These are phyloP conservation scores for Termitomyces sp. DNA, from an alignment of 768 basidiomycete species.

Conservation along the genomic window DNA sequence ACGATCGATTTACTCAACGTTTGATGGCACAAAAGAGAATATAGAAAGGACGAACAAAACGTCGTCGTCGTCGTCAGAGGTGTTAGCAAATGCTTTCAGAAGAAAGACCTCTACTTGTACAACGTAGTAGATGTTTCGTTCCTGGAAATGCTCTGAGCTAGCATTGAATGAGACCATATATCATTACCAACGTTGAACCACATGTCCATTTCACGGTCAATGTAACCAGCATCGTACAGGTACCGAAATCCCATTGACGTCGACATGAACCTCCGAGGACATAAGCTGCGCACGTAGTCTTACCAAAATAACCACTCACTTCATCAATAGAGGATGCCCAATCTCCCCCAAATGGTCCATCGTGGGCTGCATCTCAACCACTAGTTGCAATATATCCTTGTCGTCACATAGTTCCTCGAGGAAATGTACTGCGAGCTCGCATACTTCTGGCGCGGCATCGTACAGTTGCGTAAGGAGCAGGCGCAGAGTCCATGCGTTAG, in stretches of 20 bases:
- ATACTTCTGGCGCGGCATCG: slow-evolving; percentile 86
- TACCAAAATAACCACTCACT: slow-evolving; percentile 47
- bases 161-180: not conserved
- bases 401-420: slow-evolving; percentile 88
- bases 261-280: slow-evolving; percentile 74
- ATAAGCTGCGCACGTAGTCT: not conserved
- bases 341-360: slow-evolving; percentile 94
- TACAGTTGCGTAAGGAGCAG: slow-evolving; percentile 94
- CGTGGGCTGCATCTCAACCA: slow-evolving; percentile 92
- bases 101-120: slow-evolving; percentile 93
- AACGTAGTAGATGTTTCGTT: slow-evolving; percentile 89
- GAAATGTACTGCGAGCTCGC: slow-evolving; percentile 83
- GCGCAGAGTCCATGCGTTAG: slow-evolving; percentile 84
- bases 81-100: slow-evolving; percentile 64
- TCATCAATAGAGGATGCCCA: slow-evolving; percentile 81
- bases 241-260: slow-evolving; percentile 91
- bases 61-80: slow-evolving; percentile 63
- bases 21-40: not conserved
- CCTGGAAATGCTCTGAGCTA: slow-evolving; percentile 39
- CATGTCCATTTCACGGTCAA: slow-evolving; percentile 90
- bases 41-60: slow-evolving; percentile 33
- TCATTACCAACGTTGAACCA: slow-evolving; percentile 80
- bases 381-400: slow-evolving; percentile 76
- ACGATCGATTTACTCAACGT: not conserved
- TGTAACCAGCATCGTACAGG: slow-evolving; percentile 86